Conservation (phyloP, 2,329 filamentous ascomycete genomes). For the Colletotrichum sublineola region DNA sequence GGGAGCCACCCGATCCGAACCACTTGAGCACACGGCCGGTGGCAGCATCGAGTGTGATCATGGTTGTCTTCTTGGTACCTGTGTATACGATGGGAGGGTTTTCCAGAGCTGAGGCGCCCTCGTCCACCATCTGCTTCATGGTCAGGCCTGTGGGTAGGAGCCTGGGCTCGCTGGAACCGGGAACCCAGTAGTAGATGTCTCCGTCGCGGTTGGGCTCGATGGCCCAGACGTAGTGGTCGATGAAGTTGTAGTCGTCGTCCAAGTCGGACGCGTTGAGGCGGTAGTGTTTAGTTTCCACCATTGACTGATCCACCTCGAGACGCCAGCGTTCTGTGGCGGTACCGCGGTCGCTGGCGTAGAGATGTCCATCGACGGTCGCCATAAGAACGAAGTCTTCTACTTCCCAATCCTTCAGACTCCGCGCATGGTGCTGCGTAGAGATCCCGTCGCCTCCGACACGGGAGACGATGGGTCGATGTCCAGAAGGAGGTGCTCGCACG, state of each 20-base stretch:
- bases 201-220: conserved; percentile 93
- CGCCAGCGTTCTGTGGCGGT: conserved; percentile 89
- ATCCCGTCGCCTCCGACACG: conserved; percentile 69
- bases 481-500: conserved; percentile 93
- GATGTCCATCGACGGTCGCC: conserved; percentile 98
- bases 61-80: conserved; percentile 89
- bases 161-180: conserved; percentile 69
- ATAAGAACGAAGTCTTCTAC: conserved; percentile 99
- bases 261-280: conserved; percentile 75
- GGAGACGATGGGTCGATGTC: conserved; percentile 70
- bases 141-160: conserved; percentile 78
- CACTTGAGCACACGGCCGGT: conserved; percentile 86
- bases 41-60: conserved; percentile 89
- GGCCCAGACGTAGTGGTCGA: conserved; percentile 94
- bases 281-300: conserved; percentile 91
- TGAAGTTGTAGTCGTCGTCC: conserved; percentile 70
- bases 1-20: conserved; percentile 81
- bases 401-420: conserved; percentile 99
- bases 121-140: conserved; percentile 90
- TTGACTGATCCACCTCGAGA: conserved; percentile 84
- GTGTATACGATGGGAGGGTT: conserved; percentile 88
- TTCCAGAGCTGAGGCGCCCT: conserved; percentile 79
- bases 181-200: conserved; percentile 86
- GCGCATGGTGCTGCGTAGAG: conserved; percentile 91
- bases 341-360: conserved; percentile 90